Evolutionary conservation across 257 asterid species (phyloP), one percentile per base, ranked within the genome.

Genomic region (Vinca minor): DNA sequence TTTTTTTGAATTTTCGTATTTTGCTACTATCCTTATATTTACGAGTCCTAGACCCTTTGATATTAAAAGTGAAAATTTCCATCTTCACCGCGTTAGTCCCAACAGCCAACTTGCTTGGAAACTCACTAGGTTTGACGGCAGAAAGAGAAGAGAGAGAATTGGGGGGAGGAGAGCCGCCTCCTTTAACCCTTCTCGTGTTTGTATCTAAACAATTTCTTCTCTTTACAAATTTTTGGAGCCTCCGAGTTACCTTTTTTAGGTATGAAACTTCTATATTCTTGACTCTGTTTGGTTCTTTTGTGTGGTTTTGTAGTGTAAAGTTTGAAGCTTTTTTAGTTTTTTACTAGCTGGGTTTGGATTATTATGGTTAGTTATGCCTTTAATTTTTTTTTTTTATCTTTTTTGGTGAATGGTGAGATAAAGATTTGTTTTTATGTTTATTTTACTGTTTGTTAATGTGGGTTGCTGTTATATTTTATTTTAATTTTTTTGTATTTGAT

Each of bases 51-150:
- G n/a, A n/a, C n/a, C n/a, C n/a, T n/a, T n/a, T n/a, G n/a, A n/a
- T n/a, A n/a, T n/a, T n/a, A n/a, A n/a, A n/a, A n/a, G n/a, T n/a
- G n/a, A n/a, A n/a, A n/a, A n/a, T n/a, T n/a, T n/a, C n/a, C n/a
- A n/a, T n/a, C n/a, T n/a, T n/a, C n/a, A n/a, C n/a, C n/a, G n/a
- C n/a, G n/a, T n/a, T n/a, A 54, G 73, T 67, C 71, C 12, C 55
- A 48, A 25, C 52, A 53, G 59, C 83, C 85, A 73, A 78, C 67
- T 74, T 73, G 84, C 79, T 81, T 59, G 94, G 93, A 80, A 78
- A 69, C 82, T 63, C 69, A 41, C 59, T 81, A 76, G 82, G 85
- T 75, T n/a, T 77, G 87, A 70, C 71, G 53, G 69, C 73, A 62
- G 54, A 59, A 72, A 71, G 44, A 69, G 52, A 48, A 73, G 48